Evolutionary conservation across 192 early-diverging fungal genomes (phyloP).

Genomic region (Gaertneriomyces semiglobifer): DNA sequence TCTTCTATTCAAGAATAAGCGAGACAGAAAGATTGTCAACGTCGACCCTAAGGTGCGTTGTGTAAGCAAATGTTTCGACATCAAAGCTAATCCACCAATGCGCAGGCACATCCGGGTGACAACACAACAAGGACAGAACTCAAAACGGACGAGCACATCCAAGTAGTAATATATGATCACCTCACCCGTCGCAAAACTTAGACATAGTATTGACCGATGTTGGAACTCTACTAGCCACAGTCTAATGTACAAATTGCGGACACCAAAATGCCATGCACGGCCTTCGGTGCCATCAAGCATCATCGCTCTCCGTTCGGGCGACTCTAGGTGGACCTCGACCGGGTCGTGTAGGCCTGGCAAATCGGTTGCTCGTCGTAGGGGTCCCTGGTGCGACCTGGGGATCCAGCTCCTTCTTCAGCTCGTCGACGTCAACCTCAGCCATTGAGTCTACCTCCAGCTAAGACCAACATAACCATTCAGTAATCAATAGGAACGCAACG

Average conservation of each 20-base stretch:
- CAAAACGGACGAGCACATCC: constrained; percentile 53
- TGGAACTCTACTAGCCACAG: too few species aligned
- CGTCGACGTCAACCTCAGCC: constrained; percentile 25
- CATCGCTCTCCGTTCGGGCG: too few species aligned
- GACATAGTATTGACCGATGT: neutral
- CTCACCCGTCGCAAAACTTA: constrained; percentile 56
- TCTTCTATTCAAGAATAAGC: constrained; percentile 63
- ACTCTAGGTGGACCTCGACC: constrained; percentile 27
- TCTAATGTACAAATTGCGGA: too few species aligned
- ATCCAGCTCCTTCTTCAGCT: neutral
- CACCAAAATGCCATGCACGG: too few species aligned
- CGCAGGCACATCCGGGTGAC: constrained; percentile 57
- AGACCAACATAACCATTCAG: neutral
- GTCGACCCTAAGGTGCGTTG: constrained; percentile 55
- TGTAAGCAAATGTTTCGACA: neutral
- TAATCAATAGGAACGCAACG: neutral
- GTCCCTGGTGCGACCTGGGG: neutral
- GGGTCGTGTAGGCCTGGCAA: constrained; percentile 29
- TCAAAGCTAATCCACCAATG: neutral
- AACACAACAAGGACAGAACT: constrained; percentile 56
- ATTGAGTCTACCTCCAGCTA: constrained; percentile 34
- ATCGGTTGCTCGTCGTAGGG: constrained; percentile 16
- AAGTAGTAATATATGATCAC: constrained; percentile 65
- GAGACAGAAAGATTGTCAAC: constrained; percentile 65
- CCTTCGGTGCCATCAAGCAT: too few species aligned